These are phyloP conservation scores for Trichoderma citrinoviride DNA, from an alignment of 2,329 filamentous ascomycete species.

Conservation along the genomic window DNA sequence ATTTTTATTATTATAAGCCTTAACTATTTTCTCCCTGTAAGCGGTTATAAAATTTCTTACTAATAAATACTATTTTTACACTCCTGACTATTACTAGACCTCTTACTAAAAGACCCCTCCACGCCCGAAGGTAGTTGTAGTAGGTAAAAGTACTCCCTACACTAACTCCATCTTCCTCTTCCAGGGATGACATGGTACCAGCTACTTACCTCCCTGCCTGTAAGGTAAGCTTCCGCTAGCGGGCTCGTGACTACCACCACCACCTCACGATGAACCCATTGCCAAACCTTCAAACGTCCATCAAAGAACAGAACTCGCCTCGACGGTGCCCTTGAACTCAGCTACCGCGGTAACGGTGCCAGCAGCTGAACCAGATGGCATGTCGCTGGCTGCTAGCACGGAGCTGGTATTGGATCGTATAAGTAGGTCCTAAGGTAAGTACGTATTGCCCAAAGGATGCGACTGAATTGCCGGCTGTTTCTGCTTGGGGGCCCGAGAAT, in stretches of 20 bases:
- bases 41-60: too few relatives aligned
- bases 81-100: too few relatives aligned
- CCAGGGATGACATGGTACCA: background rate
- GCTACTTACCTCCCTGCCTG: too few relatives aligned
- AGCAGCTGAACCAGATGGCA: background rate
- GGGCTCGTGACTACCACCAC: conserved; percentile 6
- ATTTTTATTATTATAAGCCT: too few relatives aligned
- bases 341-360: background rate
- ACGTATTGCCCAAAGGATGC: background rate
- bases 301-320: background rate
- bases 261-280: background rate
- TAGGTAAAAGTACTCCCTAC: too few relatives aligned
- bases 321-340: background rate
- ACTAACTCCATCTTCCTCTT: background rate
- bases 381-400: background rate
- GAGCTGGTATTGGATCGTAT: too few relatives aligned
- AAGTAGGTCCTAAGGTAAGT: background rate
- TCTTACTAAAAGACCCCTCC: too few relatives aligned
- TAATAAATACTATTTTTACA: too few relatives aligned
- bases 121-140: too few relatives aligned
- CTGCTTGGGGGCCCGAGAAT: conserved; percentile 1
- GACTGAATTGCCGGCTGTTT: background rate
- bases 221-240: background rate
- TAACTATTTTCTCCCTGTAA: too few relatives aligned
- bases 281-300: conserved; percentile 2